A percentile compares a stretch with the other conserved stretches of the same genome.
Evolutionary conservation across 2,329 filamentous ascomycete genomes (phyloP).

Genomic region (Colletotrichum spinosum): DNA sequence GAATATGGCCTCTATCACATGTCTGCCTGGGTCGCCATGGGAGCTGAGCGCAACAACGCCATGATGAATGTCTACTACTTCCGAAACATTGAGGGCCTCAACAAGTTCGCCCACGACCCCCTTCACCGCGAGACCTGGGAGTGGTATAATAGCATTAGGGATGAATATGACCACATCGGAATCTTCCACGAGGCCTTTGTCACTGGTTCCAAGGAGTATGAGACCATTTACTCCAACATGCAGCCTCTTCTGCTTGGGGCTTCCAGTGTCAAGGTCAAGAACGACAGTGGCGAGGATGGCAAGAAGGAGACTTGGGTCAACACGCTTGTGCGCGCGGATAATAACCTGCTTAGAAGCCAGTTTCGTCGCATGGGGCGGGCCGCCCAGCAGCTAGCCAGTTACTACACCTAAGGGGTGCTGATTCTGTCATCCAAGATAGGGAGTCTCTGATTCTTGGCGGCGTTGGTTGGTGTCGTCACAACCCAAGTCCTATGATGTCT

Average conservation of each 20-base stretch:
- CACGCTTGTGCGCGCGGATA: conserved; percentile 48
- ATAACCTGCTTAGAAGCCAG: conserved; percentile 48
- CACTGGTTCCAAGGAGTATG: conserved; percentile 57
- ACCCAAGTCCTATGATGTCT: too few species aligned
- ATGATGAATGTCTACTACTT: conserved; percentile 62
- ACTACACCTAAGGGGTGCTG: conserved; percentile 3
- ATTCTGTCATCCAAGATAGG: not conserved
- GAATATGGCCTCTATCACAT: conserved; percentile 60
- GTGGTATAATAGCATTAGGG: conserved; percentile 54
- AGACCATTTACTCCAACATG: conserved; percentile 63
- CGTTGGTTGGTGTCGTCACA: not conserved
- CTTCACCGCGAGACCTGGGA: conserved; percentile 62
- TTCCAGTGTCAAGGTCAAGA: conserved; percentile 40
- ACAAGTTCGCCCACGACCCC: conserved; percentile 62
- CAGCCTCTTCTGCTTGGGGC: conserved; percentile 51
- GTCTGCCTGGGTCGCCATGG: conserved; percentile 53
- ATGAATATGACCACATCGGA: conserved; percentile 53
- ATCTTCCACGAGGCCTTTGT: conserved; percentile 68
- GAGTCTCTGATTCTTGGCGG: not conserved
- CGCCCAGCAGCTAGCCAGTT: conserved; percentile 6
- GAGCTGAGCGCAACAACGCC: conserved; percentile 53
- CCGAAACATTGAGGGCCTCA: conserved; percentile 57
- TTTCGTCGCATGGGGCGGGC: conserved; percentile 45
- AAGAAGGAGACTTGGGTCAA: conserved; percentile 47
- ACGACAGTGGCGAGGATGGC: conserved; percentile 39